phyloP scores from a whole-genome alignment of 805 yeast species.

The Zygotorulaspora chibaensis region DNA sequence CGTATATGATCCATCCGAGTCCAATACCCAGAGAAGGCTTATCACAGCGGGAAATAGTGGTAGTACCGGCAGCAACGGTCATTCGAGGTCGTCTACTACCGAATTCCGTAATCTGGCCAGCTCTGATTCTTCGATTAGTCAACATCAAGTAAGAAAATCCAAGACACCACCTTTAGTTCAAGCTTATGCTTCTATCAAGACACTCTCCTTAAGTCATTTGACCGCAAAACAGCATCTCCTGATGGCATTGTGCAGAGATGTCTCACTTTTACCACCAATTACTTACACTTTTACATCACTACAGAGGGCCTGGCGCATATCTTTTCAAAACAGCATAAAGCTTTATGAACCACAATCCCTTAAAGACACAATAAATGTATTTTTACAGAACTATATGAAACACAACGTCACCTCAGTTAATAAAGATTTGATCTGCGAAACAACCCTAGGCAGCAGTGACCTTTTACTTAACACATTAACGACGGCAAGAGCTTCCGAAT shows the following conservation, averaged over 20 bases:
- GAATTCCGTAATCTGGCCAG: conserved; percentile 1
- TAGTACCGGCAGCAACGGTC: neutral
- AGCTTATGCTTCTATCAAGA: conserved; percentile 41
- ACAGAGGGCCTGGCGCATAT: conserved; percentile 26
- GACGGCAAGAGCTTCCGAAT: conserved; percentile 72
- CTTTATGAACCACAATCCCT: conserved; percentile 26
- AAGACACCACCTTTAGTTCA: conserved; percentile 11
- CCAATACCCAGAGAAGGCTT: conserved; percentile 7
- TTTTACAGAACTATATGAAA: conserved; percentile 23
- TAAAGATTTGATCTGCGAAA: conserved; percentile 1
- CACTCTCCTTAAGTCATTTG: conserved; percentile 63
- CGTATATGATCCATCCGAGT: conserved; percentile 8
- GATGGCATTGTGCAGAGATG: conserved; percentile 72
- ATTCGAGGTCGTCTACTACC: neutral
- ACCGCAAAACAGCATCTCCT: conserved; percentile 73
- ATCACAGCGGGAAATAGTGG: conserved; percentile 3
- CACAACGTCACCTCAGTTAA: neutral
- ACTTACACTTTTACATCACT: conserved; percentile 48
- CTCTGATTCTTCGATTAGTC: neutral
- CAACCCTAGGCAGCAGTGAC: conserved; percentile 1
- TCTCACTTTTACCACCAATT: conserved; percentile 66
- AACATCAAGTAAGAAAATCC: conserved; percentile 1
- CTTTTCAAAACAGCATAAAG: conserved; percentile 18
- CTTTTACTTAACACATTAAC: conserved; percentile 34
- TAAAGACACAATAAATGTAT: conserved; percentile 19